Conservation (phyloP, 2,329 filamentous ascomycete genomes). For the Simplicillium sp. region DNA sequence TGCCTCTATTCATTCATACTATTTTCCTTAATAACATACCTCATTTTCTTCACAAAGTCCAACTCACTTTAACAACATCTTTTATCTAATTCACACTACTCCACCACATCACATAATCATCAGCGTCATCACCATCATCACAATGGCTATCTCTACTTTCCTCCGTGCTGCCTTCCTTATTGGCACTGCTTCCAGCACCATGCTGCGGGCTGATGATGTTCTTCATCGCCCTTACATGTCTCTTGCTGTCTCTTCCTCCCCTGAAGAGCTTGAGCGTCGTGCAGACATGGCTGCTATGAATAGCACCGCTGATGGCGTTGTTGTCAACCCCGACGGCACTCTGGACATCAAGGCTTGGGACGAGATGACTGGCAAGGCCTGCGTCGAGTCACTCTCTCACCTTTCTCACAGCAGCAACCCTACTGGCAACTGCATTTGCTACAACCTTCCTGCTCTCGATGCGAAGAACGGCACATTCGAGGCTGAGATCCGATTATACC, state of each 20-base stretch:
- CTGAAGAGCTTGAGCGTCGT: background rate
- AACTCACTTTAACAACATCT: no score
- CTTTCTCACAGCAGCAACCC: constrained; percentile 58
- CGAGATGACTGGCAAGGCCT: constrained; percentile 45
- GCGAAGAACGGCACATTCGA: constrained; percentile 60
- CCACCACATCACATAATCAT: no score
- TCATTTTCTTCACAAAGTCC: no score
- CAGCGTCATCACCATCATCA: no score
- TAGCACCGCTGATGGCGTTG: constrained; percentile 15
- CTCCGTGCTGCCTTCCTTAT: no score
- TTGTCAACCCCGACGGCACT: constrained; percentile 30
- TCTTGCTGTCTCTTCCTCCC: background rate
- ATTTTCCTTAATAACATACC: no score
- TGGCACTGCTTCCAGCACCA: no score
- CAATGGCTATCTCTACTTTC: no score
- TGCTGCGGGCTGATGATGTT: background rate
- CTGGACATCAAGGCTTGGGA: constrained; percentile 50
- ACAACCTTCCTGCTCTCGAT: constrained; percentile 68
- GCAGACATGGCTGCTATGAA: background rate
- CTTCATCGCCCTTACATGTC: background rate
- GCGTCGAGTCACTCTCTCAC: constrained; percentile 42
- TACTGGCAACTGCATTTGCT: constrained; percentile 71
- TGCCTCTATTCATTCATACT: no score
- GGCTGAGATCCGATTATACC: constrained; percentile 68
- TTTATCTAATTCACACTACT: no score